Conservation (phyloP, 345 rosid genomes). For the Aquilaria yunnanensis region DNA sequence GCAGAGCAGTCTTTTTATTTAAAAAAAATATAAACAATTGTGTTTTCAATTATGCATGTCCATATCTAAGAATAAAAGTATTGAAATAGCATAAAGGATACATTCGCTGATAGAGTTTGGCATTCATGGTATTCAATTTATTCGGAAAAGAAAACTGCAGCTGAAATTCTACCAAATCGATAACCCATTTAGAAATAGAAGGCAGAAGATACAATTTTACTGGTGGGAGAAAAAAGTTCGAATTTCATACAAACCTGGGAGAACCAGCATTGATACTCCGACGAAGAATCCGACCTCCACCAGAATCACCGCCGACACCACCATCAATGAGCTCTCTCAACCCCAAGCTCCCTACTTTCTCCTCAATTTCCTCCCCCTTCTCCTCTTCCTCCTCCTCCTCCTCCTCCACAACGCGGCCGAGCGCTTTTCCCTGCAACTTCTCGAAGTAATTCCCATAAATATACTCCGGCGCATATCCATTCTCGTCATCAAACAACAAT, state of each 20-base stretch:
- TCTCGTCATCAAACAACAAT: slow-evolving; percentile 84
- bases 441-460: slow-evolving; percentile 96
- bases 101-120: too few species aligned
- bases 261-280: slow-evolving; percentile 63
- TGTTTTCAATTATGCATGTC: too few species aligned
- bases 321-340: slow-evolving; percentile 80
- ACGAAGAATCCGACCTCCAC: slow-evolving; percentile 69
- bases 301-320: slow-evolving; percentile 27
- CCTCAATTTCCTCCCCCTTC: slow-evolving; percentile 33
- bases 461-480: slow-evolving; percentile 84
- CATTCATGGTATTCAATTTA: too few species aligned
- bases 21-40: too few species aligned
- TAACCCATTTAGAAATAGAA: too few species aligned
- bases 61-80: too few species aligned
- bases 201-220: too few species aligned
- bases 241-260: slow-evolving; percentile 40
- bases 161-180: too few species aligned
- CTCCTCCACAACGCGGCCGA: slow-evolving; percentile 13
- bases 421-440: slow-evolving; percentile 52
- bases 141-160: too few species aligned
- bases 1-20: too few species aligned
- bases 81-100: too few species aligned
- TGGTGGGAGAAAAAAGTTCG: background rate
- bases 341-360: slow-evolving; percentile 55
- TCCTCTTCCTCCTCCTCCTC: slow-evolving; percentile 20